Base-by-base conservation (phyloP, 2,329 filamentous ascomycete genomes). In the Nemania abortiva region DNA sequence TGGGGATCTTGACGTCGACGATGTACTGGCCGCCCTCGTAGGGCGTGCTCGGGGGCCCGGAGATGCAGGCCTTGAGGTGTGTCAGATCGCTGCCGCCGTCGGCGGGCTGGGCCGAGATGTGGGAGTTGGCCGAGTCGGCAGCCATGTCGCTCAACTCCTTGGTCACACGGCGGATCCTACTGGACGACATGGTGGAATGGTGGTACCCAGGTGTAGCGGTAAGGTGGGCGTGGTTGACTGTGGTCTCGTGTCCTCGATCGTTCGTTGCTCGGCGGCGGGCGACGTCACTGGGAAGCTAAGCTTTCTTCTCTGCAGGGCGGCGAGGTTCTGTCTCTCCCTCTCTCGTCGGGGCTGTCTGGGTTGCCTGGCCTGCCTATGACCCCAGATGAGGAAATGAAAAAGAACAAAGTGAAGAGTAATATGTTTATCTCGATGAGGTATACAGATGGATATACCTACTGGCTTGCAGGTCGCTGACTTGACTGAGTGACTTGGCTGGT, bases 31-130 rank as follows among this genome's bases (percentile, higher is more conserved):
- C 96, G 22, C 94, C 94, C 74, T 95, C 93, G 79, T 98, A 99
- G 0, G 96, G 94, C 1, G 95, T 97, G 72, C 97, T 94, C 42
- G 95, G 94, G 0, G 96, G 96, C 0, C 94, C 96, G 45, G 87
- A 87, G 79, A 99, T 96, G 66, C 89, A 88, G 66, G 95, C 96
- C 74, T 90, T 90, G 70, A 99, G 89, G 77, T 95, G 92, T 66
- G 91, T 93, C 65, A 98, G 84, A 80, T 94, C 92, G 71, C 89
- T 87, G 55, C 50, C 68, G 45, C 88, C 88, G 70, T 88, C 86
- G 66, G 89, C 82, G 0, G 90, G 86, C 62, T 89, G 84, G 15
- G 92, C 93, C 34, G 86, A 86, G 76, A 98, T 93, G 69, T 93
- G 91, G 22, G 94, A 97, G 70, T 89, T 88, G 65, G 79, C 82